Base-by-base conservation (phyloP, 345 rosid species). In the Acer yangbiense region DNA sequence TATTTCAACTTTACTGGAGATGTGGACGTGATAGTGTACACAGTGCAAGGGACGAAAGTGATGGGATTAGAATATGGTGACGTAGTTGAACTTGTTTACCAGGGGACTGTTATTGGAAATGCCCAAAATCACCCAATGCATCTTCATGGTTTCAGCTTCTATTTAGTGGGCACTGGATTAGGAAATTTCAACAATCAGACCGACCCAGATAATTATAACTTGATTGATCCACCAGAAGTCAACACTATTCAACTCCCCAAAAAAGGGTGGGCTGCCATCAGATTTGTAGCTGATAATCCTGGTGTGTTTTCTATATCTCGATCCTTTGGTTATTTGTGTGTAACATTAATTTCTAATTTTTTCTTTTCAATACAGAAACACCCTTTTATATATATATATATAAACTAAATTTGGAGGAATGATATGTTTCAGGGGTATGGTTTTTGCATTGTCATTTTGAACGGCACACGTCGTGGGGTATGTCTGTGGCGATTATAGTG, bases 381-480 rank as follows among this genome's bases (percentile, higher is more conserved):
- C 44, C 44, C 44, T 41, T 41, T 0, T 27, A 27, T 27, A 29
- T 44, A 44, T 44, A 7, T 44, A 44, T 44, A 43, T 1, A 23
- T 23, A 23, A 44, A 44, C 48, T 44, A 44, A 44, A 52, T 14
- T 52, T 52, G 55, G 17, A 50, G 3, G 17, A 14, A 52, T 14
- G 17, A 12, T 52, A 12, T 52, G 55, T 62, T 46, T 9, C 74
- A 78, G 85, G 85, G 23, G 87, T 84, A 5, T 86, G 89, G 89
- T 80, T 76, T 46, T n/a, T 84, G 79, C 89, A 82, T 57, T 86
- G 89, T 69, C 89, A 86, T 69, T 72, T 82, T 14, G 89, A 86
- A 6, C 58, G 84, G 14, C 89, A 86, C 65, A 17, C 63, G 2
- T 27, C 44, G 0, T 86, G 89, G 89, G 87, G 89, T 16, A 86